Conservation (phyloP, 192 early-diverging fungal species). For the Obelidium mucronatum region DNA sequence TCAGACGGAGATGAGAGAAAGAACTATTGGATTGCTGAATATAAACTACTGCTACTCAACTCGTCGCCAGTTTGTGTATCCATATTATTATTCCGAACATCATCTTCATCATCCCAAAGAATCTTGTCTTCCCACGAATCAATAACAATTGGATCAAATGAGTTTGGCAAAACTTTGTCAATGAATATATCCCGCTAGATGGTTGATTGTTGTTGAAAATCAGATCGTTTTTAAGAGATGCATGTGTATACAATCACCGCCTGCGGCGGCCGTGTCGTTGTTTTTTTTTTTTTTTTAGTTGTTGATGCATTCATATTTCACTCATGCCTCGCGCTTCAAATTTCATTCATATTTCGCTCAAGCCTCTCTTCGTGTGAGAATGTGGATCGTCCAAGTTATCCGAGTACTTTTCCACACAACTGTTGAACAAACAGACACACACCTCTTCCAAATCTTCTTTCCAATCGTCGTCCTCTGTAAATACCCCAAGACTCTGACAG, state of each 20-base stretch:
- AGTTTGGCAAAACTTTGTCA: constrained; percentile 1
- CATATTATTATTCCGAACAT: background rate
- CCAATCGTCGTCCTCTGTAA: constrained; percentile 23
- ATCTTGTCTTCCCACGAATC: constrained; percentile 87
- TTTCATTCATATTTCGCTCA: no score
- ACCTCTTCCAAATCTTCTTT: constrained; percentile 42
- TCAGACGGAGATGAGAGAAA: background rate
- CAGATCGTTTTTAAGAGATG: background rate
- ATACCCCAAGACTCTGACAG: constrained; percentile 21
- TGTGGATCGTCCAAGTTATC: no score
- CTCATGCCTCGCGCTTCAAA: no score
- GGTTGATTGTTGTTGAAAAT: background rate
- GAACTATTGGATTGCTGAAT: no score
- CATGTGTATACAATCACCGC: no score
- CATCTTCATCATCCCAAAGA: constrained; percentile 69
- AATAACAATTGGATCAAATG: constrained; percentile 71
- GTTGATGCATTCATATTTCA: no score
- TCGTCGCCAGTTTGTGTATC: background rate
- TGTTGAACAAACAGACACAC: constrained; percentile 33
- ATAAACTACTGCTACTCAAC: background rate
- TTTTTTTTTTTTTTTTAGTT: no score
- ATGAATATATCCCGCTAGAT: constrained; percentile 25
- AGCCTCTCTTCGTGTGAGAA: no score
- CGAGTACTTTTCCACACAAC: no score
- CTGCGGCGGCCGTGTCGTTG: no score